These are phyloP conservation scores for Starmerella scarabaei DNA, from an alignment of 805 yeast species.

Conservation along the genomic window DNA sequence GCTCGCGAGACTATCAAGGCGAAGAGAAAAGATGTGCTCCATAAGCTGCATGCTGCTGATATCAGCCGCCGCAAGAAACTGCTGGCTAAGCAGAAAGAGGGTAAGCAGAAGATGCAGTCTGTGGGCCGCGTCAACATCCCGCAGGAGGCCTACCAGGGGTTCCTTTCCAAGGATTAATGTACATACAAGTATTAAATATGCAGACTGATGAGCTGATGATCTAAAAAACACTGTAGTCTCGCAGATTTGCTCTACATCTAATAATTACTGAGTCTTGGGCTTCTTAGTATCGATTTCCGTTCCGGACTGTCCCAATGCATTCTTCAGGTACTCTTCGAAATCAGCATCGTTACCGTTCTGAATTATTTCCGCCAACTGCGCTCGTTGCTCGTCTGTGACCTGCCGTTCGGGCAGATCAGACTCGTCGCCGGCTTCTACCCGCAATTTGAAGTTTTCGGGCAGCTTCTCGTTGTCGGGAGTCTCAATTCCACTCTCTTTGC, in stretches of 20 bases:
- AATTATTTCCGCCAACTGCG: constrained; percentile 54
- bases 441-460: constrained; percentile 21
- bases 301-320: constrained; percentile 34
- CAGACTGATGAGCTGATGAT: constrained; percentile 1
- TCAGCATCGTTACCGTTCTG: constrained; percentile 70
- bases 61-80: constrained; percentile 79
- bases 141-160: constrained; percentile 81
- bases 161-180: constrained; percentile 32
- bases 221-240: not conserved
- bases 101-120: constrained; percentile 71
- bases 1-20: constrained; percentile 94
- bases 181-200: constrained; percentile 3
- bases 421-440: constrained; percentile 25
- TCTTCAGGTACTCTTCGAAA: constrained; percentile 51
- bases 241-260: not conserved
- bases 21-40: constrained; percentile 86
- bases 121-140: constrained; percentile 67
- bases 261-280: not conserved
- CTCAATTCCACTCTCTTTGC: constrained; percentile 30
- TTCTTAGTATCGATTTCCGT: not conserved
- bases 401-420: constrained; percentile 33
- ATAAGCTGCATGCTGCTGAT: constrained; percentile 87
- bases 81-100: constrained; percentile 80
- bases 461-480: constrained; percentile 7
- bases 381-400: constrained; percentile 37